Evolutionary conservation across 2,329 filamentous ascomycete genomes (phyloP).

Genomic region (Epichloe brachyelytri): DNA sequence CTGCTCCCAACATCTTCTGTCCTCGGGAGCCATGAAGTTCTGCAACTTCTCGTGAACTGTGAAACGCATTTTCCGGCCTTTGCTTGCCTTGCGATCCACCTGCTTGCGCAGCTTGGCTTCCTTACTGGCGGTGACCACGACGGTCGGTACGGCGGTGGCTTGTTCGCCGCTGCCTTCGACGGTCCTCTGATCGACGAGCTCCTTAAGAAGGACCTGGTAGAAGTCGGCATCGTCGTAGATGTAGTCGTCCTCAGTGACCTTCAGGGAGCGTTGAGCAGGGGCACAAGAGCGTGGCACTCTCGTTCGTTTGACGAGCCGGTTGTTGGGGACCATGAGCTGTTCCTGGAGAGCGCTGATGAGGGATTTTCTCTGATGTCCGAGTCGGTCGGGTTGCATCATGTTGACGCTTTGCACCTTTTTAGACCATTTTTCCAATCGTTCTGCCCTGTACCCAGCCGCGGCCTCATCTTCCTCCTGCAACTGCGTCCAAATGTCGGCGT

Average conservation of each 20-base stretch:
- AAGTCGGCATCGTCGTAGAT: conserved; percentile 94
- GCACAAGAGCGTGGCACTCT: conserved; percentile 65
- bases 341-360: conserved; percentile 56
- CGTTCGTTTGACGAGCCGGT: conserved; percentile 53
- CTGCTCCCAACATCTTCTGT: conserved; percentile 67
- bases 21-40: conserved; percentile 94
- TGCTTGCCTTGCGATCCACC: conserved; percentile 88
- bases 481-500: conserved; percentile 56
- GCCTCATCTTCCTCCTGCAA: conserved; percentile 54
- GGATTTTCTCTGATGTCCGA: conserved; percentile 21
- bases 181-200: conserved; percentile 81
- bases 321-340: conserved; percentile 51
- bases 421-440: conserved; percentile 82
- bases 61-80: conserved; percentile 87
- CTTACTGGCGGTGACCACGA: conserved; percentile 55
- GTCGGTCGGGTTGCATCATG: conserved; percentile 13
- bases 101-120: conserved; percentile 70
- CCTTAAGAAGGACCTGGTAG: conserved; percentile 85
- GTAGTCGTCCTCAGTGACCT: conserved; percentile 41
- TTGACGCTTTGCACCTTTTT: conserved; percentile 47
- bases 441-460: conserved; percentile 48
- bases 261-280: conserved; percentile 49
- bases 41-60: conserved; percentile 94
- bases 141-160: conserved; percentile 34
- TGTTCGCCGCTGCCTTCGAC: conserved; percentile 46